Evolutionary conservation across 116 monocot genomes (phyloP).

Genomic region (Trichopus zeylanicus): DNA sequence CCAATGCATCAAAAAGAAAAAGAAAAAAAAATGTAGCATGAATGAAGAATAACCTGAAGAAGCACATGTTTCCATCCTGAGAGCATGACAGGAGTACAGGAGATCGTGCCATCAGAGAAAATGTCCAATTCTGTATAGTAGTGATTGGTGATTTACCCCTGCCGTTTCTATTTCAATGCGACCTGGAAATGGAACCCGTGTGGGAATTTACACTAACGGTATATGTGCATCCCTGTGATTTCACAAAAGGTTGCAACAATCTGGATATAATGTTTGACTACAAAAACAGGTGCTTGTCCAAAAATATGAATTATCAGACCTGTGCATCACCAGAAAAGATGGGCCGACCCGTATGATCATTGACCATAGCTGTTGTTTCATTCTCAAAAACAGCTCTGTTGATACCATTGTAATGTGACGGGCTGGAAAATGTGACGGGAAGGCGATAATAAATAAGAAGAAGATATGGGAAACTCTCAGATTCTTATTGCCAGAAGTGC

Average conservation of each 20-base stretch:
- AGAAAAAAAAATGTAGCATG: not conserved
- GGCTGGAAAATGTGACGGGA: too few relatives aligned
- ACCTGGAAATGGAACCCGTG: constrained; percentile 78
- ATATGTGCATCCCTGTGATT: constrained; percentile 74
- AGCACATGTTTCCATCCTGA: constrained; percentile 85
- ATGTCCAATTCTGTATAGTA: constrained; percentile 87
- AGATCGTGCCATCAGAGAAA: constrained; percentile 74
- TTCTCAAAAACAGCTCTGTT: constrained; percentile 66
- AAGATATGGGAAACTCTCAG: too few relatives aligned
- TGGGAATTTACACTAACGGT: constrained; percentile 77
- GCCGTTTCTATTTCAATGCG: constrained; percentile 62
- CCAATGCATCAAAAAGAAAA: not conserved
- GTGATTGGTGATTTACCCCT: constrained; percentile 70
- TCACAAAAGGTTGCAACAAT: constrained; percentile 21
- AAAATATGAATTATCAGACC: constrained; percentile 32
- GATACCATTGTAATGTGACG: too few relatives aligned
- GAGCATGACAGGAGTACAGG: constrained; percentile 87
- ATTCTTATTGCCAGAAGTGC: too few relatives aligned
- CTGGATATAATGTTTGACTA: constrained; percentile 7
- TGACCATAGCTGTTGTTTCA: constrained; percentile 86
- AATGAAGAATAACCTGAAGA: constrained; percentile 64
- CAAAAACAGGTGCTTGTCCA: constrained; percentile 1
- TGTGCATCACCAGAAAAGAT: constrained; percentile 89
- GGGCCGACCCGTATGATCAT: constrained; percentile 93
- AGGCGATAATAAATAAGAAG: too few relatives aligned